Conservation (phyloP, 2,329 filamentous ascomycete species). For the Phialophora verrucosa region DNA sequence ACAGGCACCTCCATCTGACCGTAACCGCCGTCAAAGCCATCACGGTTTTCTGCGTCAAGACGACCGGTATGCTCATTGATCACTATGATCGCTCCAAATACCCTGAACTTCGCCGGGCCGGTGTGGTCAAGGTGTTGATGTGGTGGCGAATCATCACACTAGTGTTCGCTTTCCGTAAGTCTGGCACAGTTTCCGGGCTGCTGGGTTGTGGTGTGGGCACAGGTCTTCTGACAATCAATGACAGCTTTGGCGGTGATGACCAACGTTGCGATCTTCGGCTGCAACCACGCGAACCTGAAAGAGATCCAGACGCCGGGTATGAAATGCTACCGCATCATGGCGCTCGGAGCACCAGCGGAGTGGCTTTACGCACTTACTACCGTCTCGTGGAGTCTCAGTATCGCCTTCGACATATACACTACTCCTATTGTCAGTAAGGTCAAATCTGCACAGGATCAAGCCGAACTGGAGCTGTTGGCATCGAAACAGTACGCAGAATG, state of each 20-base stretch:
- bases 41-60: conserved; percentile 21
- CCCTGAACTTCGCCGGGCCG: conserved; percentile 18
- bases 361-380: conserved; percentile 24
- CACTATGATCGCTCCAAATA: conserved; percentile 22
- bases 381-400: conserved; percentile 22
- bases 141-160: conserved; percentile 21
- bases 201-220: background rate
- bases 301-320: conserved; percentile 18
- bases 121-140: conserved; percentile 14
- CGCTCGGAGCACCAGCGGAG: conserved; percentile 22
- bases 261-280: conserved; percentile 23
- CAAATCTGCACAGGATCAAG: conserved; percentile 23
- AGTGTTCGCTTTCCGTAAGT: conserved; percentile 17
- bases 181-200: background rate
- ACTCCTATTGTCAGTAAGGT: conserved; percentile 15
- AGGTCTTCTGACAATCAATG: background rate
- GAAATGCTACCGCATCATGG: conserved; percentile 22
- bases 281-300: background rate
- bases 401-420: conserved; percentile 22
- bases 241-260: conserved; percentile 21
- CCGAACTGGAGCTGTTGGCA: conserved; percentile 4
- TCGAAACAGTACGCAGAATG: background rate
- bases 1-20: conserved; percentile 21
- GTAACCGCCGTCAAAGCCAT: conserved; percentile 22
- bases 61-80: conserved; percentile 16